phyloP scores from a whole-genome alignment of 352 stramenopile species.

The Phytopythium cucurbitacearum region DNA sequence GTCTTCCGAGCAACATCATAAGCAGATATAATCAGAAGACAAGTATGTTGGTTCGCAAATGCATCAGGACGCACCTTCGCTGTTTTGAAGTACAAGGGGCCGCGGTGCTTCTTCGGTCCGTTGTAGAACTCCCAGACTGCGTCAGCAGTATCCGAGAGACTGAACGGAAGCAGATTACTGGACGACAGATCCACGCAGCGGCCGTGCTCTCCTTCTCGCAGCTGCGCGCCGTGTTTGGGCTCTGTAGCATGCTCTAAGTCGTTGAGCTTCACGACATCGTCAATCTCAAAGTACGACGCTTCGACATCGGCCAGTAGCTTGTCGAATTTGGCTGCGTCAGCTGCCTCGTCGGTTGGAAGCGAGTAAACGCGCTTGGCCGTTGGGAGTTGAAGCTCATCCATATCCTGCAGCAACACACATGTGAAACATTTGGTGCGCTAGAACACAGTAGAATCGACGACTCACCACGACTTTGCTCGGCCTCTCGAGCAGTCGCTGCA shows the following conservation, averaged over 20 bases:
- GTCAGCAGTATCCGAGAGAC: conserved; percentile 5
- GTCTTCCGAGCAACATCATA: conserved; percentile 1
- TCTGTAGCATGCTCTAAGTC: conserved; percentile 4
- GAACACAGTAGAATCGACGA: neutral
- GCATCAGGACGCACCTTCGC: conserved; percentile 3
- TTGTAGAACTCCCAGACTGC: conserved; percentile 17
- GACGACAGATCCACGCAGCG: conserved; percentile 18
- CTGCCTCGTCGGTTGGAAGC: conserved; percentile 3
- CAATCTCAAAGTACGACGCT: conserved; percentile 10
- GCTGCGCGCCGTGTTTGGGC: conserved; percentile 7
- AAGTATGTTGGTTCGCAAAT: too few species aligned
- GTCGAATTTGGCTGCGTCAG: conserved; percentile 9
- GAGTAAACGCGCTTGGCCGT: conserved; percentile 7
- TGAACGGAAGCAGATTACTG: conserved; percentile 16
- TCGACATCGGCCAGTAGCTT: conserved; percentile 11
- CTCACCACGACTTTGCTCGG: conserved; percentile 10
- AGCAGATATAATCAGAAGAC: neutral
- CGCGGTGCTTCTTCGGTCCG: conserved; percentile 3
- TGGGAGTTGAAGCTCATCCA: conserved; percentile 9
- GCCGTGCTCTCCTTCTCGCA: conserved; percentile 15
- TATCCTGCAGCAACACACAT: neutral
- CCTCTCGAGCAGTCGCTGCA: conserved; percentile 22
- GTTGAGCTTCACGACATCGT: conserved; percentile 13
- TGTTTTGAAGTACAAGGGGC: conserved; percentile 10
- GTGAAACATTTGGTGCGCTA: too few species aligned